Conservation (phyloP, 257 asterid genomes). For the Petrea volubilis region DNA sequence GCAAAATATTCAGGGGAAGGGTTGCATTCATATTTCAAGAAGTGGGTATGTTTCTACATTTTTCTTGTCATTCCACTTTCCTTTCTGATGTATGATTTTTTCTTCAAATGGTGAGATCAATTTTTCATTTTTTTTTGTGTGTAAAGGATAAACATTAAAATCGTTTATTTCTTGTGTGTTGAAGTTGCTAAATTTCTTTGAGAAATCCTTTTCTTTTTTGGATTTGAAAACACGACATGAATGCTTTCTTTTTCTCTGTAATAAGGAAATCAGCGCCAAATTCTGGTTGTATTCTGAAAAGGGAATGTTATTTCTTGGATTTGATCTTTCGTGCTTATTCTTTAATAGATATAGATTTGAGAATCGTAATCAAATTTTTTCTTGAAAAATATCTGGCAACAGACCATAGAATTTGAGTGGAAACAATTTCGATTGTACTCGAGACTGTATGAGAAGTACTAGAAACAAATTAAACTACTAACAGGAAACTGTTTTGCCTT, state of each 20-base stretch:
- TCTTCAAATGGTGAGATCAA: slow-evolving; percentile 8
- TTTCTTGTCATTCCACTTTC: slow-evolving; percentile 5
- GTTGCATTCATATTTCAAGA: slow-evolving; percentile 28
- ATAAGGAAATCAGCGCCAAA: slow-evolving; percentile 17
- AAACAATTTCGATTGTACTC: background rate
- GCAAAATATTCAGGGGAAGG: slow-evolving; percentile 28
- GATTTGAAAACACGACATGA: slow-evolving; percentile 2
- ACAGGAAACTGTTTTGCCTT: background rate
- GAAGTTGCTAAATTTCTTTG: background rate
- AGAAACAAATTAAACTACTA: slow-evolving; percentile 8
- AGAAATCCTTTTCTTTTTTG: background rate
- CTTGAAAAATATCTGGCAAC: slow-evolving; percentile 1
- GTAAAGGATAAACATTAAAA: background rate
- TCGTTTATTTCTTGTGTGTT: background rate
- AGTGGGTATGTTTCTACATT: slow-evolving; percentile 44
- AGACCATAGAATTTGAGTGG: slow-evolving; percentile 17
- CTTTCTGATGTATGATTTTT: background rate
- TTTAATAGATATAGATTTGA: slow-evolving; percentile 9
- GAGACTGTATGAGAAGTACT: slow-evolving; percentile 12
- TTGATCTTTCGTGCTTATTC: background rate
- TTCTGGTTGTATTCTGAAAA: slow-evolving; percentile 14
- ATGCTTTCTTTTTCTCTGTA: slow-evolving; percentile 6
- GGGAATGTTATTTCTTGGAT: slow-evolving; percentile 7
- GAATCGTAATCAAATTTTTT: background rate
- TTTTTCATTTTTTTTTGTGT: background rate